phyloP scores from a whole-genome alignment of 345 rosid species.

The Gossypium rotundifolium region DNA sequence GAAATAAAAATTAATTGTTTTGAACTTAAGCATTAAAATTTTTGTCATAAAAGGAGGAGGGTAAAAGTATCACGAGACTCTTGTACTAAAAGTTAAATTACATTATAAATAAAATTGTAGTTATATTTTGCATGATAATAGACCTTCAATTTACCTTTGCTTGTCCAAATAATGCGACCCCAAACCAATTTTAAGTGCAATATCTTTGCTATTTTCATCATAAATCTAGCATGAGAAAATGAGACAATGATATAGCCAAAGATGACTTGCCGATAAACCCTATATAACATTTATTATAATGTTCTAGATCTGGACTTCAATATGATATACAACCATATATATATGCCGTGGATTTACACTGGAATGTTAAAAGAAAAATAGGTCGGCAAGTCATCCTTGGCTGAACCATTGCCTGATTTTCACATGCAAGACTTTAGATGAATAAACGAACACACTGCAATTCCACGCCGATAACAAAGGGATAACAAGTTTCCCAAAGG shows the following conservation, averaged over 20 bases:
- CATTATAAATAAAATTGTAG: not conserved
- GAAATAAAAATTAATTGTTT: too few species aligned
- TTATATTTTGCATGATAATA: not conserved
- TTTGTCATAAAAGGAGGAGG: too few species aligned
- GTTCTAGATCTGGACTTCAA: too few species aligned
- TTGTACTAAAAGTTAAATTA: too few species aligned
- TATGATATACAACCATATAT: not conserved
- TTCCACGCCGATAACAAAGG: not conserved
- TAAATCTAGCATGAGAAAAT: conserved; percentile 52
- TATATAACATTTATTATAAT: too few species aligned
- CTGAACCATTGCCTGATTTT: conserved; percentile 40
- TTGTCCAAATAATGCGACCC: not conserved
- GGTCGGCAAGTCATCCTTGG: conserved; percentile 90
- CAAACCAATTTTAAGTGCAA: too few species aligned
- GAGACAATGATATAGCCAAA: conserved; percentile 49
- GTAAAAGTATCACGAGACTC: too few species aligned
- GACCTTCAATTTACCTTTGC: not conserved
- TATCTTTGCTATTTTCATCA: conserved; percentile 26
- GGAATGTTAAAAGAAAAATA: not conserved
- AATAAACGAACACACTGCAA: not conserved
- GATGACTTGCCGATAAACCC: conserved; percentile 46
- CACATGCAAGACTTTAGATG: conserved; percentile 63
- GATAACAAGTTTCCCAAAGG: conserved; percentile 21
- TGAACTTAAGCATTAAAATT: too few species aligned
- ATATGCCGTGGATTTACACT: not conserved